Conservation (phyloP, 2,329 filamentous ascomycete genomes). For the Pyricularia sp. region DNA sequence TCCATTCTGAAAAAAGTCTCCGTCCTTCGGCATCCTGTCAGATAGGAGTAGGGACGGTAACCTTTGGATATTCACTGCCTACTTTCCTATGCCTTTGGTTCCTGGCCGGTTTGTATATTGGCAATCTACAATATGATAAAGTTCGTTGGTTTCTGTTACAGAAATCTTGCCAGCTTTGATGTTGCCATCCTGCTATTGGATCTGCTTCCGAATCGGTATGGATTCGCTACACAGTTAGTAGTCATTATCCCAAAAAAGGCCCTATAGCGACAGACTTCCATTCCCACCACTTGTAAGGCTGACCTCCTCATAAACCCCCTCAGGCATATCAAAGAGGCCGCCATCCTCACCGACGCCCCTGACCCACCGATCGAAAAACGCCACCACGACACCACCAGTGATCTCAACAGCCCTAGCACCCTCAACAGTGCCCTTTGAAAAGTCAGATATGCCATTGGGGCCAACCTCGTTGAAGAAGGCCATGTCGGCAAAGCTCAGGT, state of each 20-base stretch:
- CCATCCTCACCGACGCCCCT: neutral
- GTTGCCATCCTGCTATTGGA: neutral
- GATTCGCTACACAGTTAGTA: neutral
- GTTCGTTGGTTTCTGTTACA: neutral
- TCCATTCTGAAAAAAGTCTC: neutral
- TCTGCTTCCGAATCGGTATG: neutral
- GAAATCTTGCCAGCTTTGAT: no score
- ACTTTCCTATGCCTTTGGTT: neutral
- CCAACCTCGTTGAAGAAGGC: slow-evolving; percentile 19
- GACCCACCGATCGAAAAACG: slow-evolving; percentile 5
- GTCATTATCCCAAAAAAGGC: neutral
- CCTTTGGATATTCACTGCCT: neutral
- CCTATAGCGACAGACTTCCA: neutral
- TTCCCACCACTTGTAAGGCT: neutral
- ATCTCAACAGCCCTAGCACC: slow-evolving; percentile 4
- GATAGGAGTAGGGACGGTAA: neutral
- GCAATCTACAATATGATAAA: neutral
- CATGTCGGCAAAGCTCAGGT: slow-evolving; percentile 13
- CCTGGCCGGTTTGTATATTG: neutral
- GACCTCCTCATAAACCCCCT: neutral
- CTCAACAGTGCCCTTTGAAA: neutral
- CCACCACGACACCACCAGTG: slow-evolving; percentile 2
- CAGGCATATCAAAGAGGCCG: neutral
- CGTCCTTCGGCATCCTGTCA: neutral
- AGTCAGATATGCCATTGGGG: neutral